Percentiles rank a stretch among this genome's conserved stretches.
These are phyloP conservation scores for Chaetomiaceae sp. DNA, from an alignment of 2,329 filamentous ascomycete genomes.

Conservation along the genomic window DNA sequence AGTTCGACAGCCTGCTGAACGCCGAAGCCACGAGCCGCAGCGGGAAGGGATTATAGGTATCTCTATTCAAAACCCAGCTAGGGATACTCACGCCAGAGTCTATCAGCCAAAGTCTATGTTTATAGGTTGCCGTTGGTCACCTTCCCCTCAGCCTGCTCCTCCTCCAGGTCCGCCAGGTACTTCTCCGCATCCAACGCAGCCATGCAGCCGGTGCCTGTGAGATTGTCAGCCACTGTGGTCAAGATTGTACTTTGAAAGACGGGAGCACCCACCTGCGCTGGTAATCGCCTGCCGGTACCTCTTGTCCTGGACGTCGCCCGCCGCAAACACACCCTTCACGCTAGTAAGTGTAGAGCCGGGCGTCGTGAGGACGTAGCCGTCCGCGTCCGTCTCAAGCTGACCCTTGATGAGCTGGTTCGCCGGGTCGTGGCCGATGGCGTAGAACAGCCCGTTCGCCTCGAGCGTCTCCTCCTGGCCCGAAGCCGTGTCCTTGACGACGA, in stretches of 20 bases:
- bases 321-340: slow-evolving; percentile 88
- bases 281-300: slow-evolving; percentile 96
- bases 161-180: slow-evolving; percentile 73
- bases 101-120: slow-evolving; percentile 1
- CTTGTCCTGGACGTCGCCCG: slow-evolving; percentile 98
- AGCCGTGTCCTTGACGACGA: slow-evolving; percentile 73
- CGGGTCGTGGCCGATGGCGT: slow-evolving; percentile 94
- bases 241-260: too few relatives aligned
- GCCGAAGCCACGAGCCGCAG: too few relatives aligned
- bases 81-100: neutral
- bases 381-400: slow-evolving; percentile 79
- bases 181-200: slow-evolving; percentile 95
- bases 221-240: neutral
- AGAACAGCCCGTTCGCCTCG: slow-evolving; percentile 89
- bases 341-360: slow-evolving; percentile 85
- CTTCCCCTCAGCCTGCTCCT: slow-evolving; percentile 32
- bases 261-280: slow-evolving; percentile 68
- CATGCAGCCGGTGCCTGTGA: slow-evolving; percentile 79
- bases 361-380: slow-evolving; percentile 85
- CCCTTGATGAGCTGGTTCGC: slow-evolving; percentile 87
- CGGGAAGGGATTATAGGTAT: neutral
- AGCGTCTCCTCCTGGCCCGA: slow-evolving; percentile 76
- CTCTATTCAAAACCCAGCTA: slow-evolving; percentile 1
- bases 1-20: too few relatives aligned
- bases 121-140: slow-evolving; percentile 24